Percentiles rank a stretch among this genome's conserved stretches.
phyloP scores from a whole-genome alignment of 805 yeast species.

The Yarrowia deformans region DNA sequence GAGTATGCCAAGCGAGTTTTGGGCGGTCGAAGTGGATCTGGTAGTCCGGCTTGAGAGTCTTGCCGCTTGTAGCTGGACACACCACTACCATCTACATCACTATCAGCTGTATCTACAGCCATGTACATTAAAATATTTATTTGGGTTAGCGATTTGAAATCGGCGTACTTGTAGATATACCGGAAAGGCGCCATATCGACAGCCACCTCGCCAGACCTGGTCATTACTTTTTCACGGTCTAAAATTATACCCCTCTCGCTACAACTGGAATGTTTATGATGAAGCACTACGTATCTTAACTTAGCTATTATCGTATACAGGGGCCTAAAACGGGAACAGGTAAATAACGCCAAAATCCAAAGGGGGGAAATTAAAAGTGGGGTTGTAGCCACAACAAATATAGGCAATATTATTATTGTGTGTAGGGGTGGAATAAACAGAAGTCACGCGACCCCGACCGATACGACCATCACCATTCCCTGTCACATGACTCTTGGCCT shows the following conservation, averaged over 20 bases:
- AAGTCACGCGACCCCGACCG: not conserved
- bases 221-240: not conserved
- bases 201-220: too few species aligned
- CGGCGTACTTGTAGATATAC: too few species aligned
- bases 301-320: not conserved
- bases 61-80: not conserved
- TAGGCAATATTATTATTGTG: too few species aligned
- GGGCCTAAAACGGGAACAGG: conserved; percentile 13
- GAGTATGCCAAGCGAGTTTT: conserved; percentile 28
- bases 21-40: conserved; percentile 20
- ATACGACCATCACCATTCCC: not conserved
- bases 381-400: too few species aligned
- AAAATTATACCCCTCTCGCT: not conserved
- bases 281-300: not conserved
- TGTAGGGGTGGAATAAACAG: too few species aligned
- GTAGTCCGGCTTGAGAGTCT: conserved; percentile 16
- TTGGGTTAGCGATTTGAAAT: not conserved
- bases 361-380: too few species aligned
- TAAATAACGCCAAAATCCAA: conserved; percentile 3
- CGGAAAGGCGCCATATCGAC: too few species aligned
- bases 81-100: not conserved
- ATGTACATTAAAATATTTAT: conserved; percentile 37
- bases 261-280: conserved; percentile 3
- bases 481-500: too few species aligned
- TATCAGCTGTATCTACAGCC: conserved; percentile 15